A percentile compares a stretch with the other conserved stretches of the same genome.
These are phyloP conservation scores for Phytophthora quininea DNA, from an alignment of 352 stramenopile genomes.

Conservation along the genomic window DNA sequence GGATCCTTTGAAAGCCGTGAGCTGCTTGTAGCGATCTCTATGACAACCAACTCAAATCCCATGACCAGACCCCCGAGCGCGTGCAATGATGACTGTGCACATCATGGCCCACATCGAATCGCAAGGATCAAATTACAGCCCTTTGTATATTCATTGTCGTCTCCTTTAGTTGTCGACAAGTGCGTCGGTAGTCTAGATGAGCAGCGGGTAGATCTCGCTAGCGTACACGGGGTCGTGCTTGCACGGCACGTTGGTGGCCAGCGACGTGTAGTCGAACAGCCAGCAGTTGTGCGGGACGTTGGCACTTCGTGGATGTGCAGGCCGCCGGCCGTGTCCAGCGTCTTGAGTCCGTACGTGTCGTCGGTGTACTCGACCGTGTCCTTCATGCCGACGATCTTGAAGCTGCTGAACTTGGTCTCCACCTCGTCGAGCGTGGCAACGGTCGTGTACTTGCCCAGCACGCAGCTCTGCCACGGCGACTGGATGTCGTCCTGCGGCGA, in stretches of 20 bases:
- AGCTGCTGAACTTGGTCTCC: conserved; percentile 32
- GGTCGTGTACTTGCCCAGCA: conserved; percentile 50
- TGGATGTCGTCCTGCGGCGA: conserved; percentile 53
- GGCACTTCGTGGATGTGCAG: conserved; percentile 41
- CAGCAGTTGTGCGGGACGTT: conserved; percentile 49
- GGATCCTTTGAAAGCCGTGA: too few relatives aligned
- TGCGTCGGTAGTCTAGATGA: conserved; percentile 18
- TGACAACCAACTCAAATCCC: too few relatives aligned
- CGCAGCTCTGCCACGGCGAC: conserved; percentile 48
- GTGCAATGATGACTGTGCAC: too few relatives aligned
- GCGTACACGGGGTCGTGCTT: conserved; percentile 37
- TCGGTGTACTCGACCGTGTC: conserved; percentile 39
- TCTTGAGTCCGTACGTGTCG: conserved; percentile 47
- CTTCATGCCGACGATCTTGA: conserved; percentile 43
- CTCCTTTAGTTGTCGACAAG: too few relatives aligned
- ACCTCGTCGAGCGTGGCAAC: conserved; percentile 37
- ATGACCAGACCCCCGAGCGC: too few relatives aligned
- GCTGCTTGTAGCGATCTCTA: too few relatives aligned
- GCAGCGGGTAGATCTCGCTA: conserved; percentile 40
- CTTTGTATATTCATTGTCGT: too few relatives aligned
- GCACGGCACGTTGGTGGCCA: conserved; percentile 34
- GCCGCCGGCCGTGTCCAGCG: conserved; percentile 30
- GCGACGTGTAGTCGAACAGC: conserved; percentile 43
- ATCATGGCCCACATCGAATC: too few relatives aligned
- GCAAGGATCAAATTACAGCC: too few relatives aligned